phyloP scores from a whole-genome alignment of 164 flowering plant species.

The Vitis riparia region DNA sequence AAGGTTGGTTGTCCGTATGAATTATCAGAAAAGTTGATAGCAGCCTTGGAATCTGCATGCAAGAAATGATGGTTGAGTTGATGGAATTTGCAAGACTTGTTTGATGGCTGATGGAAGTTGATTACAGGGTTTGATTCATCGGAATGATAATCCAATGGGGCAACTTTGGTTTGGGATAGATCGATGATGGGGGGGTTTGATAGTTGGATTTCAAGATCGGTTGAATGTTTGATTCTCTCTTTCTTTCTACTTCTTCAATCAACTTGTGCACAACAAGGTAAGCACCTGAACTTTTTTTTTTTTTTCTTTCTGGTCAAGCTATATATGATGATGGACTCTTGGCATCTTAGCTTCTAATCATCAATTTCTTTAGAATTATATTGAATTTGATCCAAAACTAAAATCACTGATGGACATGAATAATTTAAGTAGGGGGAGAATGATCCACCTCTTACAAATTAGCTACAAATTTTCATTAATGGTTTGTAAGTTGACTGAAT shows the following conservation, averaged over 20 bases:
- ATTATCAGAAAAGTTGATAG: not conserved
- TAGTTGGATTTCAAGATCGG: constrained; percentile 16
- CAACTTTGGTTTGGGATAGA: constrained; percentile 20
- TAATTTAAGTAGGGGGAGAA: too few relatives aligned
- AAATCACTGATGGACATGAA: too few relatives aligned
- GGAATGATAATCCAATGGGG: constrained; percentile 35
- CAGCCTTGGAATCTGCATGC: not conserved
- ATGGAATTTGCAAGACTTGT: not conserved
- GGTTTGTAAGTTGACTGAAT: too few relatives aligned
- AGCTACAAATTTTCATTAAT: too few relatives aligned
- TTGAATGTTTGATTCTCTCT: constrained; percentile 28
- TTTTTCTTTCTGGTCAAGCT: not conserved
- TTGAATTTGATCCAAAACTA: too few relatives aligned
- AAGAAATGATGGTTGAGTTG: not conserved
- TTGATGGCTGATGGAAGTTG: constrained; percentile 8
- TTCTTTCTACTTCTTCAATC: constrained; percentile 22
- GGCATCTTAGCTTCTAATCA: too few relatives aligned
- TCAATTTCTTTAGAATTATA: too few relatives aligned
- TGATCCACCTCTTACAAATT: too few relatives aligned
- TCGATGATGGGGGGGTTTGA: constrained; percentile 48
- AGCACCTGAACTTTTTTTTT: constrained; percentile 2
- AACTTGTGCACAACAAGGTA: constrained; percentile 55
- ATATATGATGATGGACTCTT: too few relatives aligned
- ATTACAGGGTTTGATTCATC: constrained; percentile 6
- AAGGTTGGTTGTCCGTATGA: not conserved